Conservation (phyloP, 2,329 filamentous ascomycete genomes). For the Onygenales sp. region DNA sequence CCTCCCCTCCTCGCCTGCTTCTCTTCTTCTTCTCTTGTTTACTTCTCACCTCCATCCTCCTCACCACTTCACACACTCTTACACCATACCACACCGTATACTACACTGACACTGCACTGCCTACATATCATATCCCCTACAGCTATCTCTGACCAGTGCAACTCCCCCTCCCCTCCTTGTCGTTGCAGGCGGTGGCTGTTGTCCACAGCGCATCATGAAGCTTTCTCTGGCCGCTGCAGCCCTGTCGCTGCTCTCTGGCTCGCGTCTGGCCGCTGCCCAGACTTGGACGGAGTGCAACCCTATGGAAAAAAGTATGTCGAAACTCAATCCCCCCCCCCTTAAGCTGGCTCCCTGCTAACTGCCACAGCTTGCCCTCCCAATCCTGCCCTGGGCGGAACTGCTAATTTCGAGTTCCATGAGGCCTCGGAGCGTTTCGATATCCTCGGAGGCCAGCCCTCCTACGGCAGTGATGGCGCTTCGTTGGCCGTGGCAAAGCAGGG, state of each 20-base stretch:
- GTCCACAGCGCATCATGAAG: conserved; percentile 21
- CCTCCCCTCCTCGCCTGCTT: no score
- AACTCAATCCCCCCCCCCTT: not conserved
- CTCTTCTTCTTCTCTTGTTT: no score
- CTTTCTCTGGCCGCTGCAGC: conserved; percentile 17
- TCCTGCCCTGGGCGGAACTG: conserved; percentile 72
- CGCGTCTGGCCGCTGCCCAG: conserved; percentile 25
- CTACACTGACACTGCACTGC: no score
- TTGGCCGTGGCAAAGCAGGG: conserved; percentile 72
- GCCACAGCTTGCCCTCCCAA: conserved; percentile 59
- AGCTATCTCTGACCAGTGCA: no score
- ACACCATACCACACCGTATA: no score
- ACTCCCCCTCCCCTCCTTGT: no score
- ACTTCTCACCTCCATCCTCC: no score
- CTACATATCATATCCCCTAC: no score
- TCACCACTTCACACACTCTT: no score
- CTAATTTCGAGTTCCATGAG: conserved; percentile 75
- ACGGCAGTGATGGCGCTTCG: conserved; percentile 64
- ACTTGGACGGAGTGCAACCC: conserved; percentile 38
- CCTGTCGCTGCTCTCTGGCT: conserved; percentile 13
- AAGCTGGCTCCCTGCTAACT: conserved; percentile 1
- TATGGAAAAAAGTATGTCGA: conserved; percentile 25
- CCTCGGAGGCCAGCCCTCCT: conserved; percentile 59
- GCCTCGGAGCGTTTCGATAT: conserved; percentile 68
- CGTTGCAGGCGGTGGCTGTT: no score